phyloP scores from a whole-genome alignment of 2,329 filamentous ascomycete species.

The Dactylellina cionopaga region DNA sequence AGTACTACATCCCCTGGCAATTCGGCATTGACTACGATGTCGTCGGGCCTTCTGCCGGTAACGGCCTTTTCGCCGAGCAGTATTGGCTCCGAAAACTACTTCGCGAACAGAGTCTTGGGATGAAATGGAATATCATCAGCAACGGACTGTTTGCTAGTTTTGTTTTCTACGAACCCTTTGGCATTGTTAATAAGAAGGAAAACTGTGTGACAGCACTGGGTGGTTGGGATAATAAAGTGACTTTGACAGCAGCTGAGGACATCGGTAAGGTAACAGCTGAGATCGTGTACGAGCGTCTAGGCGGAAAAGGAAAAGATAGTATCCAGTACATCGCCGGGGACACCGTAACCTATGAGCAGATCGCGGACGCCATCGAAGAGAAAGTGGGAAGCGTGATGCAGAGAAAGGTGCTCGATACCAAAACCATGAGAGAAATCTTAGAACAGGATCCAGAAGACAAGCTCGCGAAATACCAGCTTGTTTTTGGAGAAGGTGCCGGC shows the following conservation, averaged over 20 bases:
- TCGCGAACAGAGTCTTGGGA: slow-evolving; percentile 62
- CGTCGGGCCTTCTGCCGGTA: slow-evolving; percentile 69
- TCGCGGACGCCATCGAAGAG: slow-evolving; percentile 67
- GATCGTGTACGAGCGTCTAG: slow-evolving; percentile 64
- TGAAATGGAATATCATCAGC: slow-evolving; percentile 73
- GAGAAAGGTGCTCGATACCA: slow-evolving; percentile 66
- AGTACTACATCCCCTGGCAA: slow-evolving; percentile 75
- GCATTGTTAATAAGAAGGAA: slow-evolving; percentile 67
- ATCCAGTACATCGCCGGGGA: slow-evolving; percentile 72
- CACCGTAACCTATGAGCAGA: slow-evolving; percentile 68
- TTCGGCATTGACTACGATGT: slow-evolving; percentile 77
- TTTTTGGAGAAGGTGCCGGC: slow-evolving; percentile 70
- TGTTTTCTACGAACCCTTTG: slow-evolving; percentile 71
- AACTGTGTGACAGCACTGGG: slow-evolving; percentile 67
- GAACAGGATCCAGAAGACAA: slow-evolving; percentile 63
- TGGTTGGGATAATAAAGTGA: slow-evolving; percentile 71
- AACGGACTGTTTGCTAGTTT: slow-evolving; percentile 78
- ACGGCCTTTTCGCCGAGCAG: slow-evolving; percentile 76
- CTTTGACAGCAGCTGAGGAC: slow-evolving; percentile 71
- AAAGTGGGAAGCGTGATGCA: slow-evolving; percentile 61
- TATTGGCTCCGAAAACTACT: slow-evolving; percentile 68
- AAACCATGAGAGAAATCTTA: slow-evolving; percentile 64
- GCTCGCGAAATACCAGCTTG: slow-evolving; percentile 70
- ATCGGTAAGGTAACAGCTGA: slow-evolving; percentile 72
- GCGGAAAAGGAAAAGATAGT: slow-evolving; percentile 58